Conservation (phyloP, 306 rosid genomes). For the Vigna radiata region DNA sequence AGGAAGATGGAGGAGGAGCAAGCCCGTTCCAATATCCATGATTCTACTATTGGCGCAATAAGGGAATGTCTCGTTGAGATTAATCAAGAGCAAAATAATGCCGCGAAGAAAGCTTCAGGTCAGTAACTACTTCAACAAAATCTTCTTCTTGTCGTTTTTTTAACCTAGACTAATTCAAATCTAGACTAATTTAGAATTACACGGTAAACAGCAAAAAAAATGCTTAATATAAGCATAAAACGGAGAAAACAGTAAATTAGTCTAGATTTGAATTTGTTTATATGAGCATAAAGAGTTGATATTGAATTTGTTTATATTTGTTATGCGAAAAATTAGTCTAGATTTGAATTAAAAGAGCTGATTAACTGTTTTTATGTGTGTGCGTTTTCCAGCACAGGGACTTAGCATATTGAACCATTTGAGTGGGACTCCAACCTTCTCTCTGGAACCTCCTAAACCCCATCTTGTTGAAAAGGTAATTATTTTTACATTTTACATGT, state of each 20-base stretch:
- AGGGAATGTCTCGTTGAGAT: background rate
- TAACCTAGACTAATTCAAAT: background rate
- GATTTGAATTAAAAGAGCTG: no score
- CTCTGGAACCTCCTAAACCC: background rate
- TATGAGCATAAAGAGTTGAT: no score
- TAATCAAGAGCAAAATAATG: background rate
- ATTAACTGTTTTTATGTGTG: background rate
- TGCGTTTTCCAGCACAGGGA: background rate
- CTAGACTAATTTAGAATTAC: no score
- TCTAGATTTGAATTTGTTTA: no score
- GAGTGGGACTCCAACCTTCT: background rate
- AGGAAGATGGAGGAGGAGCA: constrained; percentile 61
- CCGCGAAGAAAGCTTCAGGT: background rate
- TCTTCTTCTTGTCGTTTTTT: background rate
- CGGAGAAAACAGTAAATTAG: no score
- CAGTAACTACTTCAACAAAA: background rate
- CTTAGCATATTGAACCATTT: background rate
- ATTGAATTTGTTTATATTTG: no score
- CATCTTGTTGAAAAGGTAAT: background rate
- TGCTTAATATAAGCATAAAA: no score
- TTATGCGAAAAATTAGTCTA: no score
- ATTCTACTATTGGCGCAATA: background rate
- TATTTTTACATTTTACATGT: background rate
- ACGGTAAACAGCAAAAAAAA: no score
- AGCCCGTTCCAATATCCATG: background rate